Evolutionary conservation across 2,329 filamentous ascomycete genomes (phyloP).

Genomic region (Neofusicoccum cordaticola): DNA sequence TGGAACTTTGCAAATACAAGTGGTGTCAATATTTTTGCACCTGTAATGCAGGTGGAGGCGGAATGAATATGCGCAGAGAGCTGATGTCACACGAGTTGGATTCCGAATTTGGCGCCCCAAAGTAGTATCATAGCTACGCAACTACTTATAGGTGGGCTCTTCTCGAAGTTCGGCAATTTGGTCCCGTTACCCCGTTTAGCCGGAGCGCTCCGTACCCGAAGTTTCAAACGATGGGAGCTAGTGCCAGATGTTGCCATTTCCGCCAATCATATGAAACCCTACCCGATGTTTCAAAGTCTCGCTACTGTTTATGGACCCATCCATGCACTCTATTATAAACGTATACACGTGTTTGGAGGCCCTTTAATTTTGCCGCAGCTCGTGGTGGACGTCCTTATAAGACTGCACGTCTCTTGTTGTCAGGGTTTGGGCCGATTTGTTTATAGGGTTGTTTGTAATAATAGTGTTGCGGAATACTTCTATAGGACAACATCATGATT

Average conservation of each 20-base stretch:
- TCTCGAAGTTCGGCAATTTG: neutral
- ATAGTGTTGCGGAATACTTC: neutral
- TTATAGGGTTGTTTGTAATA: neutral
- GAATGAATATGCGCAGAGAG: no score
- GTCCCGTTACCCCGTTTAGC: conserved; percentile 1
- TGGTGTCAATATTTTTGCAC: no score
- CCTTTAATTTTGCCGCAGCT: conserved; percentile 12
- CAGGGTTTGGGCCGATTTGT: neutral
- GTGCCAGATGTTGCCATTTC: conserved; percentile 10
- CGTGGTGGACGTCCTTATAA: neutral
- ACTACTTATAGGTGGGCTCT: neutral
- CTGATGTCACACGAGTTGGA: no score
- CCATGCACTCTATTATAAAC: conserved; percentile 13
- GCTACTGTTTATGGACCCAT: neutral
- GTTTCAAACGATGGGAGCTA: neutral
- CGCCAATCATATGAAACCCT: conserved; percentile 6
- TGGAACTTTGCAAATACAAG: no score
- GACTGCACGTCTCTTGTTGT: neutral
- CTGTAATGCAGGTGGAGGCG: no score
- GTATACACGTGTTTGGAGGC: neutral
- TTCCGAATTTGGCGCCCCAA: neutral
- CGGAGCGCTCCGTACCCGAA: conserved; percentile 1
- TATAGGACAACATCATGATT: neutral
- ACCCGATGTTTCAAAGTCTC: neutral
- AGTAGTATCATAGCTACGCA: neutral